phyloP scores from a whole-genome alignment of 2,329 filamentous ascomycete genomes.

The Orbilia quercus region DNA sequence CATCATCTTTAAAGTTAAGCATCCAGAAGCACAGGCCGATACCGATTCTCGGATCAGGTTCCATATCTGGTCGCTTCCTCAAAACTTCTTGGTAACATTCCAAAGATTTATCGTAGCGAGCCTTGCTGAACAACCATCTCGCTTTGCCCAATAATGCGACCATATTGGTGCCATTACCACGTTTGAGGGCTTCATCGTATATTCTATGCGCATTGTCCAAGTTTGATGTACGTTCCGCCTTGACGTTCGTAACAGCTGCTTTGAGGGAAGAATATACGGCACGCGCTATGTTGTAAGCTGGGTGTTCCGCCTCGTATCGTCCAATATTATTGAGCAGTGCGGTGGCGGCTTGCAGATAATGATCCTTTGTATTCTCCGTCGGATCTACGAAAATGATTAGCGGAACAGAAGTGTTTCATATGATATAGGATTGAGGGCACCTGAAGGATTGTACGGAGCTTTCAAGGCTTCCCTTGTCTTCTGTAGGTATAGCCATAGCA shows the following conservation, averaged over 20 bases:
- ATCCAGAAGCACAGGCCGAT: slow-evolving; percentile 99
- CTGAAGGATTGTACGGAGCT: slow-evolving; percentile 71
- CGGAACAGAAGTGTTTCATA: slow-evolving; percentile 28
- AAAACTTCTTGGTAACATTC: slow-evolving; percentile 88
- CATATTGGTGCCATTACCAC: slow-evolving; percentile 87
- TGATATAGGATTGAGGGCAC: slow-evolving; percentile 11
- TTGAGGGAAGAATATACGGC: slow-evolving; percentile 89
- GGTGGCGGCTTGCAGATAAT: slow-evolving; percentile 90
- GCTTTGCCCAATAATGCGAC: slow-evolving; percentile 92
- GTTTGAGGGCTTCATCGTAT: slow-evolving; percentile 91
- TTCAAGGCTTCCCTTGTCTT: slow-evolving; percentile 85
- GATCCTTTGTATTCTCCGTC: slow-evolving; percentile 89
- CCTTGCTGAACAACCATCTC: slow-evolving; percentile 84
- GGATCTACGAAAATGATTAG: slow-evolving; percentile 65
- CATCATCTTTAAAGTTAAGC: slow-evolving; percentile 91
- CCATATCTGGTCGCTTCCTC: slow-evolving; percentile 84
- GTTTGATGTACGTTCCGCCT: slow-evolving; percentile 70
- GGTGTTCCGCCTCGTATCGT: slow-evolving; percentile 89
- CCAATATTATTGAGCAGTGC: slow-evolving; percentile 93
- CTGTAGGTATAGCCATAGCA: slow-evolving; percentile 91
- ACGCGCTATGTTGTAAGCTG: slow-evolving; percentile 88
- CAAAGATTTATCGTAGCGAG: slow-evolving; percentile 84
- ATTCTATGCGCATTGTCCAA: slow-evolving; percentile 87
- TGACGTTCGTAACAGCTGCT: slow-evolving; percentile 79
- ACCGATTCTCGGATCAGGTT: slow-evolving; percentile 94